Evolutionary conservation across 495 filamentous ascomycete genomes (phyloP).

Genomic region (Trichoderma reesei): DNA sequence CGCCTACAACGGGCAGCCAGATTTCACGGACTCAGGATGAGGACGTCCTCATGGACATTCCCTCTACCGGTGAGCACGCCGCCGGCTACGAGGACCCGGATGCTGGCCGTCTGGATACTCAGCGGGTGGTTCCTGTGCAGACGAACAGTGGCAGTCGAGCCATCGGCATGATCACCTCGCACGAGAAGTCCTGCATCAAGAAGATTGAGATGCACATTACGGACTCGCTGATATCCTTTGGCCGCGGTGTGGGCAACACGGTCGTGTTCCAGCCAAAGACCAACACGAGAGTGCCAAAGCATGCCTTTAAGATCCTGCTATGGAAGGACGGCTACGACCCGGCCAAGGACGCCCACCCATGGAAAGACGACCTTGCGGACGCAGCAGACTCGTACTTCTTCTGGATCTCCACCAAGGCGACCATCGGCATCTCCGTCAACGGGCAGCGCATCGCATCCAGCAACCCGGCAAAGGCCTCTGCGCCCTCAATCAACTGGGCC

Average conservation of each 20-base stretch:
- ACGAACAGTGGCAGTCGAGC: conserved; percentile 14
- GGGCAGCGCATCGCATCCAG: conserved; percentile 44
- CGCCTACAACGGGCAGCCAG: not conserved
- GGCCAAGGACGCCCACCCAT: conserved; percentile 24
- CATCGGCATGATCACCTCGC: conserved; percentile 29
- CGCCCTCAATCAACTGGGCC: conserved; percentile 49
- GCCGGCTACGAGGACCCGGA: not conserved
- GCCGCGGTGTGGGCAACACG: conserved; percentile 53
- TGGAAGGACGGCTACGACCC: conserved; percentile 55
- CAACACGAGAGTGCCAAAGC: conserved; percentile 67
- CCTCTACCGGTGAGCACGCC: not conserved
- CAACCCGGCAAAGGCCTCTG: conserved; percentile 30
- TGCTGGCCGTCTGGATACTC: conserved; percentile 1
- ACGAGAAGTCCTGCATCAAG: conserved; percentile 35
- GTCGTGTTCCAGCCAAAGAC: conserved; percentile 45
- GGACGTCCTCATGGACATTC: not conserved
- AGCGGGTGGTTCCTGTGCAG: conserved; percentile 14
- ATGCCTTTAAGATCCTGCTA: conserved; percentile 67
- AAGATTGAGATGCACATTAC: conserved; percentile 53
- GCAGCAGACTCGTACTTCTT: conserved; percentile 45
- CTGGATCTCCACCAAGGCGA: conserved; percentile 64
- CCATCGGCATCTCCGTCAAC: conserved; percentile 63
- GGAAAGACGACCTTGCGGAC: too few species aligned
- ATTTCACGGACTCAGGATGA: conserved; percentile 7
- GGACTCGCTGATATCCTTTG: conserved; percentile 61